Evolutionary conservation across 805 yeast genomes (phyloP).

Genomic region (Candida odintsovae): DNA sequence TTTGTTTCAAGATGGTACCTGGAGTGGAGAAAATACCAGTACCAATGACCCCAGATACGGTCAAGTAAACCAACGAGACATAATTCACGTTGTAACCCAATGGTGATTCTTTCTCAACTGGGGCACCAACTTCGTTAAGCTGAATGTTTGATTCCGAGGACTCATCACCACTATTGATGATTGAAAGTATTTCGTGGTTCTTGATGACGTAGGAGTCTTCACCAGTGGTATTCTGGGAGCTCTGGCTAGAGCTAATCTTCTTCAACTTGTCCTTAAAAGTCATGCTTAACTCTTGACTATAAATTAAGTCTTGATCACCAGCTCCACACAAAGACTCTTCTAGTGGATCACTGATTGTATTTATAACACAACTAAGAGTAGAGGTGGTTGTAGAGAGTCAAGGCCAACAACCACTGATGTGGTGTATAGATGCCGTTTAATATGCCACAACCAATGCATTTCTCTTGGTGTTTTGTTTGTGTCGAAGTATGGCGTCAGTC

Average conservation of each 20-base stretch:
- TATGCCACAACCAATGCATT: too few relatives aligned
- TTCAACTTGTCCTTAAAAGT: not conserved
- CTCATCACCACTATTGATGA: not conserved
- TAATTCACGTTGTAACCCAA: constrained; percentile 38
- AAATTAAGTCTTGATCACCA: too few relatives aligned
- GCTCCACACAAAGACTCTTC: too few relatives aligned
- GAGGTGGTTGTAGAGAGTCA: too few relatives aligned
- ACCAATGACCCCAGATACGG: constrained; percentile 50
- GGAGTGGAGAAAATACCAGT: constrained; percentile 57
- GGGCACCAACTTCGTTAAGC: constrained; percentile 30
- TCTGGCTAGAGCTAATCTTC: not conserved
- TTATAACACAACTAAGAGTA: not conserved
- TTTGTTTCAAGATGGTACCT: constrained; percentile 35
- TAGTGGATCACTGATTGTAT: too few relatives aligned
- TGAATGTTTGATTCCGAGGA: constrained; percentile 1
- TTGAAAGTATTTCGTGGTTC: not conserved
- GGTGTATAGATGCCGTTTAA: too few relatives aligned
- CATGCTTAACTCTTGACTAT: too few relatives aligned
- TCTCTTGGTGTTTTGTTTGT: too few relatives aligned
- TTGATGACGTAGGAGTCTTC: not conserved
- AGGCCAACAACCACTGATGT: too few relatives aligned
- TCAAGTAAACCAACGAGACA: constrained; percentile 47
- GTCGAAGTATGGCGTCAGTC: too few relatives aligned
- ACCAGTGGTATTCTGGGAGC: not conserved
- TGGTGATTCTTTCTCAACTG: constrained; percentile 34